Evolutionary conservation across 371 early-diverging fungal species (phyloP), one percentile per base, ranked within the genome.

Genomic region (Mucor piriformis): DNA sequence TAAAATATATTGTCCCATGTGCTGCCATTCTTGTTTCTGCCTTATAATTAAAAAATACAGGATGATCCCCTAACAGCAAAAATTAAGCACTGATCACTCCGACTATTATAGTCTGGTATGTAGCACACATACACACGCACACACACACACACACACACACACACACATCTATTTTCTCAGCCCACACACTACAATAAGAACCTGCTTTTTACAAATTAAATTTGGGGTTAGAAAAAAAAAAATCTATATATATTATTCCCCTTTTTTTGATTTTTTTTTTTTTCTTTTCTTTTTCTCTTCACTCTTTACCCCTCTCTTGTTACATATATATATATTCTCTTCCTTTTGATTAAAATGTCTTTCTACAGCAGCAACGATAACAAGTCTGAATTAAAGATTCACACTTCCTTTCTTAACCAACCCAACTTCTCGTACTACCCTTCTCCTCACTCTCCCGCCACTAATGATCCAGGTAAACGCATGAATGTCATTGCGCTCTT

Each of bases 351-450:
- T 29, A 40, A 54, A 43, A 54, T 49, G 49, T 57, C 48, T 48
- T 23, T 25, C 35, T 24, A 56, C 43, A 32, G 18, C 44, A 54
- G 13, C 40, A 37, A 38, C 35, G 18, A 33, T 25, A 57, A 35
- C 52, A 52, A 44, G 43, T 48, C 53, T 38, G 61, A 61, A 21
- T 48, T 61, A n/a, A 61, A 61, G 53, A 54, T 52, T 37, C 54
- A 40, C 20, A 52, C 61, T n/a, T 38, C 54, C 25, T 27, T 29
- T 16, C 29, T 54, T 42, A 40, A 42, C 15, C 54, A 54, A n/a
- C 42, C 40, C n/a, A 47, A 57, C 35, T 46, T 46, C 13, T 18
- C 18, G 8, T 54, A 33, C 16, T 61, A 61, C 32, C 61, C 61
- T 40, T 61, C 48, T 18, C 54, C 61, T 32, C 49, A 43, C 12